These are phyloP conservation scores for Solanum boliviense DNA, from an alignment of 257 asterid genomes.

Conservation along the genomic window DNA sequence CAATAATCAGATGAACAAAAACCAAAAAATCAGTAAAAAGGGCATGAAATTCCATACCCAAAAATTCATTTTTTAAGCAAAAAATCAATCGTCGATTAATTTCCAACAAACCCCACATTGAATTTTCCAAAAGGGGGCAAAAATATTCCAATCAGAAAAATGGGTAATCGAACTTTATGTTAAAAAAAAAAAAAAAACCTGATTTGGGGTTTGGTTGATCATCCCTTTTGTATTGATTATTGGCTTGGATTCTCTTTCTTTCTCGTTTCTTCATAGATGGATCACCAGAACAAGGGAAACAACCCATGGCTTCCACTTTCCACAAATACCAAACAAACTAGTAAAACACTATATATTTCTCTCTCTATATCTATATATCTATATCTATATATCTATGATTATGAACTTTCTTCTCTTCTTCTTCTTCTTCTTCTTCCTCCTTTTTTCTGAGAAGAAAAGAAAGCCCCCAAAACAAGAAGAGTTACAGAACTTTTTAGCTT, in stretches of 20 bases:
- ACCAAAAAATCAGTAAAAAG: background rate
- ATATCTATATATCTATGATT: background rate
- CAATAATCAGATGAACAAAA: background rate
- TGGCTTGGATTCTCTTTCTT: slow-evolving; percentile 9
- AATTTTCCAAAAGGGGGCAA: background rate
- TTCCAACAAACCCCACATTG: slow-evolving; percentile 4
- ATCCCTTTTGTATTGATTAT: slow-evolving; percentile 13
- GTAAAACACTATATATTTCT: background rate
- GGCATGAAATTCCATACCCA: background rate
- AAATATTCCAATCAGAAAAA: background rate
- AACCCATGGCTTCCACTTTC: slow-evolving; percentile 39
- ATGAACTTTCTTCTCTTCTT: background rate
- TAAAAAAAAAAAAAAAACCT: slow-evolving; percentile 12
- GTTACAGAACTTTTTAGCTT: background rate
- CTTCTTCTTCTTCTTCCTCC: background rate
- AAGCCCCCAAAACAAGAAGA: background rate
- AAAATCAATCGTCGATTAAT: background rate
- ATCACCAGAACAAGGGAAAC: slow-evolving; percentile 59
- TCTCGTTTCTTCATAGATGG: slow-evolving; percentile 29
- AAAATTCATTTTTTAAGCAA: background rate
- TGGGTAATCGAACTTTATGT: background rate
- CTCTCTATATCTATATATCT: background rate
- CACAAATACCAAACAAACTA: background rate
- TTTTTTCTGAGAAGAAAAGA: background rate
- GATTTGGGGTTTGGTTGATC: slow-evolving; percentile 27